Evolutionary conservation across 1,284 basidiomycete genomes (phyloP), one percentile per base, ranked within the genome.

Genomic region (Fomes fomentarius): DNA sequence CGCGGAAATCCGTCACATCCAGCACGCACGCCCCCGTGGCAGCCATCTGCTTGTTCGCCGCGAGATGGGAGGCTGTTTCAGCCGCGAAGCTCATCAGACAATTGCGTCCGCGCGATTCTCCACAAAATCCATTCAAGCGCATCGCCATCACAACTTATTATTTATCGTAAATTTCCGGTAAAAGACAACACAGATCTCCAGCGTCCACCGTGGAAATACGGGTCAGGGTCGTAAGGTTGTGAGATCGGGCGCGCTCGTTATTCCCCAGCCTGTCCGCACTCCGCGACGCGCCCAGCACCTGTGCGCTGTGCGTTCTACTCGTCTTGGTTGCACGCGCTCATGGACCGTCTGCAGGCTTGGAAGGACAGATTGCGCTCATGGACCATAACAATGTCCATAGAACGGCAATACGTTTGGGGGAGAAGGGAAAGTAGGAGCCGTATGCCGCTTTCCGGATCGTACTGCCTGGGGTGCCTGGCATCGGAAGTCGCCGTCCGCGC

Each of bases 21-120:
- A 56, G 58, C 51, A 28, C 50, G 54, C 44, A 41, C 47, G 52
- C 47, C 50, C 42, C 57, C 53, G 49, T 48, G 37, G 45, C 49
- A 52, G 53, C 39, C 21, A 21, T 50, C 40, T 24, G 26, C 30
- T 43, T 58, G 52, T 46, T 56, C 53, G 51, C 54, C 57, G 57
- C 46, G 47, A 42, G 31, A 22, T 38, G 43, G 39, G 37, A n/a
- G 38, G 43, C 45, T 45, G 41, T 54, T 46, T 41, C 54, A 48
- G 60, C 54, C 62, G 61, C 61, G 60, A 60, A 61, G 54, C 58
- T 60, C 50, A 50, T 56, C 50, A 58, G 42, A 45, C 52, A 58
- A 62, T 54, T 58, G 57, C 49, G 42, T 44, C 60, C 63, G 54
- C 49, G 44, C 57, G 39, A 56, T 56, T 41, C 55, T 46, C 26